These are phyloP conservation scores for Corymbia maculata DNA, from an alignment of 345 rosid species.

Conservation along the genomic window DNA sequence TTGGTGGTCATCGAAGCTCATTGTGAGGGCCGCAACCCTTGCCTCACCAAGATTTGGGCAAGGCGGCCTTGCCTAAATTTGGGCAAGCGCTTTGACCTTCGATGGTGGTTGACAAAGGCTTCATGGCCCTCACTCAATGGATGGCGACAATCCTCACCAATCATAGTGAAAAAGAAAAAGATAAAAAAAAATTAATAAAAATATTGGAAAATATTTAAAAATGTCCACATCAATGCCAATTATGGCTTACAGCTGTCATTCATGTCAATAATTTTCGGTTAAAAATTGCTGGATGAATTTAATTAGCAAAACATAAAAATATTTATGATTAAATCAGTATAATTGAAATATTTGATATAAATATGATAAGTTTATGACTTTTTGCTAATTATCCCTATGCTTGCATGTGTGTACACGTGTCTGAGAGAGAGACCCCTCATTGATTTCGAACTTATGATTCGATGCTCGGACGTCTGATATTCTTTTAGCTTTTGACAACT, in stretches of 20 bases:
- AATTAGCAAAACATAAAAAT: not conserved
- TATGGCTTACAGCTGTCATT: too few relatives aligned
- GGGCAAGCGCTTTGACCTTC: not conserved
- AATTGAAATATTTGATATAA: not conserved
- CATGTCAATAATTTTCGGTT: rapidly evolving
- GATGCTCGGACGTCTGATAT: not conserved
- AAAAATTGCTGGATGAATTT: not conserved
- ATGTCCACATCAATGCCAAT: too few relatives aligned
- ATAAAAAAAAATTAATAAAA: too few relatives aligned
- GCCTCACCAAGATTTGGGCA: not conserved
- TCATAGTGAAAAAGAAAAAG: too few relatives aligned
- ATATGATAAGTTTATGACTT: rapidly evolving
- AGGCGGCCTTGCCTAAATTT: not conserved
- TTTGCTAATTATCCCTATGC: not conserved
- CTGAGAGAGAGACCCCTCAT: not conserved
- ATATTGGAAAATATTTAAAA: too few relatives aligned
- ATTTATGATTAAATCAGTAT: not conserved
- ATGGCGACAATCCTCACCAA: rapidly evolving
- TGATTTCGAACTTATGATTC: not conserved
- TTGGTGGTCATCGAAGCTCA: too few relatives aligned
- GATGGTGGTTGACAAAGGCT: rapidly evolving
- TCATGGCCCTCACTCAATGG: not conserved
- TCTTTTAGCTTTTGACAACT: not conserved
- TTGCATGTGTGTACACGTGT: not conserved
- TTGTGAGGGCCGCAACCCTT: not conserved